Evolutionary conservation across 805 yeast species (phyloP).

Genomic region (Yarrowia sp.): DNA sequence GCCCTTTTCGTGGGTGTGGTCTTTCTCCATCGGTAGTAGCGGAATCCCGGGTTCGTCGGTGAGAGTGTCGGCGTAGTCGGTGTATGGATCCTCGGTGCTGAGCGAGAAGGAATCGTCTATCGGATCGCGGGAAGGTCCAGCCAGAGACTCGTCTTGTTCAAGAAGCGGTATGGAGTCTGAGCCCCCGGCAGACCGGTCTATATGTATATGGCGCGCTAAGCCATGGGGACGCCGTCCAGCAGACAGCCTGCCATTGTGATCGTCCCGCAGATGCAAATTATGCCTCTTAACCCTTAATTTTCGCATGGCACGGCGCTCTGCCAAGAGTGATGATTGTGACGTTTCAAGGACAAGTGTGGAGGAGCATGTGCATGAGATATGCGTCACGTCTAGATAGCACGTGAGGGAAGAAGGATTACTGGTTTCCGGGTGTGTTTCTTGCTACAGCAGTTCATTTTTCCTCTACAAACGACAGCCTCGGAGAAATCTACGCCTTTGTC

Average conservation of each 20-base stretch:
- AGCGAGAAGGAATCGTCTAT: neutral
- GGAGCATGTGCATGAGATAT: neutral
- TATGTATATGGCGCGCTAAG: neutral
- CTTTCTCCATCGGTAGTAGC: neutral
- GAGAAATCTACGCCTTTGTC: no score
- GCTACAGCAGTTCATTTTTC: no score
- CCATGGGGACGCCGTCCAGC: neutral
- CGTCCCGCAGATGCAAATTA: constrained; percentile 14
- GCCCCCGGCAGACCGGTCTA: neutral
- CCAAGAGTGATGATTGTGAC: constrained; percentile 3
- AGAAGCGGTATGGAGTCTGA: constrained; percentile 5
- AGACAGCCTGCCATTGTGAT: neutral
- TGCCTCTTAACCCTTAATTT: constrained; percentile 14
- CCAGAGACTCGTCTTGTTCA: neutral
- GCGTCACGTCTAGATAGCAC: neutral
- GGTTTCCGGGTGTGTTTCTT: no score
- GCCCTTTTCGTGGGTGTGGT: neutral
- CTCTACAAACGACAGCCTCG: no score
- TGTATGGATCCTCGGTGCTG: neutral
- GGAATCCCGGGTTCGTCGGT: neutral
- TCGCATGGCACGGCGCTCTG: constrained; percentile 20
- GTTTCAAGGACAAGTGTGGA: neutral
- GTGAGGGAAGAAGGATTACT: neutral
- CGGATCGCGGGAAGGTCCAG: constrained; percentile 6
- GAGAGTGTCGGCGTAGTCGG: neutral